phyloP scores from a whole-genome alignment of 257 asterid species.

The Fraxinus americana region DNA sequence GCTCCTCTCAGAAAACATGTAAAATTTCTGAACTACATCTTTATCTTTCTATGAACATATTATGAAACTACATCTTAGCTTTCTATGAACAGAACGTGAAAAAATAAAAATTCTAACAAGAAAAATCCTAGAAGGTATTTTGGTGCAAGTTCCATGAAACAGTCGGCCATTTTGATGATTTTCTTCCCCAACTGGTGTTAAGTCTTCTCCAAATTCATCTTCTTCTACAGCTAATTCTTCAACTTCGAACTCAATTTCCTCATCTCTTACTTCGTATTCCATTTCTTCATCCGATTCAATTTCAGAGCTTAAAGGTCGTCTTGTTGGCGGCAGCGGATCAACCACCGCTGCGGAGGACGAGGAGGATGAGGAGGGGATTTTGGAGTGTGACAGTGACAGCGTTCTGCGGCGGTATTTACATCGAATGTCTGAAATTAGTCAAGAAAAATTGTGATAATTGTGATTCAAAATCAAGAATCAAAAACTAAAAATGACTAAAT shows the following conservation, averaged over 20 bases:
- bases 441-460: neutral
- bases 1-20: neutral
- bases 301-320: neutral
- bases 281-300: neutral
- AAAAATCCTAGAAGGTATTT: neutral
- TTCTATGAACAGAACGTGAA: neutral
- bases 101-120: neutral
- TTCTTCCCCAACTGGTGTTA: neutral
- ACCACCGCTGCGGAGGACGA: neutral
- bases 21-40: neutral
- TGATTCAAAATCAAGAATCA: neutral
- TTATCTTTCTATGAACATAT: neutral
- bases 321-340: neutral
- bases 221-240: neutral
- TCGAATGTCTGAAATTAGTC: neutral
- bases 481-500: neutral
- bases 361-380: neutral
- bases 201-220: slow-evolving; percentile 2
- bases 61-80: neutral
- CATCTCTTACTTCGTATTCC: neutral
- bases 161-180: neutral
- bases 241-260: neutral
- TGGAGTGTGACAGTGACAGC: neutral
- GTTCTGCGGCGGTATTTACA: neutral
- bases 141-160: neutral